A percentile compares a stretch with the other conserved stretches of the same genome.
These are phyloP conservation scores for Sugiyamaella xylanicola DNA, from an alignment of 1,139 yeast genomes.

Conservation along the genomic window DNA sequence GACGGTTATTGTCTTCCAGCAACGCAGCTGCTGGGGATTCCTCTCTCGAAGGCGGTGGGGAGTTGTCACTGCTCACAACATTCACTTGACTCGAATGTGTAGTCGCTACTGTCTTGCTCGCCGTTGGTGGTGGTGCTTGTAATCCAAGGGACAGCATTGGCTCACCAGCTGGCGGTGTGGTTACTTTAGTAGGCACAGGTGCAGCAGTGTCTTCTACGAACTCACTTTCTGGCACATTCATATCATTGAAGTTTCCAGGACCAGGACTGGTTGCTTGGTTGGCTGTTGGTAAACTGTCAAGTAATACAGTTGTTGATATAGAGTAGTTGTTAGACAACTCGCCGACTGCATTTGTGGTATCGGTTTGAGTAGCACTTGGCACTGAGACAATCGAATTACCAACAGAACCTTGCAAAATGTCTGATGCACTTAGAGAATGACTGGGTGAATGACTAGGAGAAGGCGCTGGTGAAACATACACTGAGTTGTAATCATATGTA, in stretches of 20 bases:
- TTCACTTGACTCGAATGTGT: conserved; percentile 4
- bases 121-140: conserved; percentile 4
- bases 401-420: conserved; percentile 18
- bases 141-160: conserved; percentile 15
- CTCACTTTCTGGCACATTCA: conserved; percentile 20
- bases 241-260: background rate
- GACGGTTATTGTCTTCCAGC: conserved; percentile 12
- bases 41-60: conserved; percentile 7
- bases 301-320: conserved; percentile 1
- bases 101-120: conserved; percentile 10
- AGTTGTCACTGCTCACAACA: conserved; percentile 5
- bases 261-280: conserved; percentile 23
- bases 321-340: conserved; percentile 25
- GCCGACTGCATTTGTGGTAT: conserved; percentile 31
- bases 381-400: conserved; percentile 16
- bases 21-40: conserved; percentile 18
- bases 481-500: conserved; percentile 84
- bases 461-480: conserved; percentile 48
- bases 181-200: background rate
- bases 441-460: conserved; percentile 33
- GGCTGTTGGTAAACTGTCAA: conserved; percentile 21
- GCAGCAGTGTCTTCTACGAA: conserved; percentile 26
- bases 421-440: conserved; percentile 21
- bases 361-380: conserved; percentile 24
- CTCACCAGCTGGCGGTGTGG: background rate